phyloP scores from a whole-genome alignment of 495 filamentous ascomycete species.

The Cairneyella variabilis region DNA sequence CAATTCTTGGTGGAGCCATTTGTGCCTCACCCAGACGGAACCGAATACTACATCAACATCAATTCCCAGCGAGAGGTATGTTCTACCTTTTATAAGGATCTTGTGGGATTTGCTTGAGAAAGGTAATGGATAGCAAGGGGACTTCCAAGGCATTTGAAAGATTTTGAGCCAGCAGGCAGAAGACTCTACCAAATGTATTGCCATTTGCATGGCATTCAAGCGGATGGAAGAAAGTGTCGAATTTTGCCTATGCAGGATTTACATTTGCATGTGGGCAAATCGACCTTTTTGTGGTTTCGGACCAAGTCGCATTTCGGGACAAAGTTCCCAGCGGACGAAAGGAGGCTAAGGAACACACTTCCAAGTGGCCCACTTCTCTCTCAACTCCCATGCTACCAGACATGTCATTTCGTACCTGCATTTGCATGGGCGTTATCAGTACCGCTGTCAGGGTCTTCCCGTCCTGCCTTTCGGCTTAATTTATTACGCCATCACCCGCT shows the following conservation, averaged over 20 bases:
- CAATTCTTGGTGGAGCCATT: conserved; percentile 99
- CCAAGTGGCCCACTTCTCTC: conserved; percentile 17
- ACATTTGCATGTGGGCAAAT: conserved; percentile 16
- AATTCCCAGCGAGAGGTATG: conserved; percentile 87
- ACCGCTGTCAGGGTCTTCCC: conserved; percentile 14
- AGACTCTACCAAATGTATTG: background rate
- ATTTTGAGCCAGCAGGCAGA: background rate
- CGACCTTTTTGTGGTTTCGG: conserved; percentile 18
- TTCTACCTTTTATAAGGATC: conserved; percentile 12
- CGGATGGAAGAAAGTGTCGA: conserved; percentile 1
- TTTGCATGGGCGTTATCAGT: conserved; percentile 13
- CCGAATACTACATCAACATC: conserved; percentile 99
- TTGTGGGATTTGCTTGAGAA: background rate
- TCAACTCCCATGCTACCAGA: conserved; percentile 6
- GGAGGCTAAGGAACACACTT: conserved; percentile 45
- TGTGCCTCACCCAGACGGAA: conserved; percentile 86
- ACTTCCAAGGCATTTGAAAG: background rate
- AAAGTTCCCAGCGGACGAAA: conserved; percentile 41
- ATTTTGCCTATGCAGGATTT: background rate
- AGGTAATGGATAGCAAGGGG: background rate
- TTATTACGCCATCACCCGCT: conserved; percentile 1
- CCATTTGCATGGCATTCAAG: background rate
- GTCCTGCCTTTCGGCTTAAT: background rate
- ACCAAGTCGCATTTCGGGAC: conserved; percentile 13
- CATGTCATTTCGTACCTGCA: conserved; percentile 17